Evolutionary conservation across 345 rosid genomes (phyloP), one percentile per base, ranked within the genome.

Genomic region (Eutrema heterophyllum): DNA sequence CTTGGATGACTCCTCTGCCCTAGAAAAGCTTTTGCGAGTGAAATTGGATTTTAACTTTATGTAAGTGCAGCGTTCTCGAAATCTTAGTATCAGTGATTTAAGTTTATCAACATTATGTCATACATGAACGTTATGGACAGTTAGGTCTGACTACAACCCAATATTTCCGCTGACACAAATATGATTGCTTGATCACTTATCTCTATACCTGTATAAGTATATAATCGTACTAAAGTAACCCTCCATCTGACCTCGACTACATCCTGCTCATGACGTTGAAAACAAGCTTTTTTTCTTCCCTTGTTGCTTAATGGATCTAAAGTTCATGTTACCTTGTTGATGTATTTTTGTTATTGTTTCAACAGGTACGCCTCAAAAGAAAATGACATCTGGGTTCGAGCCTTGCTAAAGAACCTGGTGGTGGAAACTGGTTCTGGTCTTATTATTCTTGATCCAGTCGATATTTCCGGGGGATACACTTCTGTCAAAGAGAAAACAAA

Each of bases 391-490:
- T 95, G 99, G 99, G 84, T 90, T 48, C 89, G 97, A 18, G 90
- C 98, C 45, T 79, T 87, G 64, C 79, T 88, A 81, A 95, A 92
- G 86, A 92, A 86, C 79, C 81, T 95, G 72, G 87, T 85, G 11
- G 76, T 95, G 55, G 99, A 95, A 84, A 85, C 98, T 71, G 99
- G 98, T 73, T 95, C 99, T 74, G 99, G 99, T 79, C 96, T 95
- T 74, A 81, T 85, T 71, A 86, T 95, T 82, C 84, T 95, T 59
- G 96, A 88, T 74, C 96, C 97, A 35, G 89, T 90, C 46, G 97
- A 92, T 85, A 80, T 95, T 58, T 92, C 98, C 0, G 92, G 90
- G 46, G 99, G 96, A 60, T 95, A 87, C 79, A 92, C 98, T 35
- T 92, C 96, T 59, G 86, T 92, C 64, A 90, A 86, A 74, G 97